Conservation (phyloP, 768 basidiomycete genomes). For the Clitopilus hobsonii region DNA sequence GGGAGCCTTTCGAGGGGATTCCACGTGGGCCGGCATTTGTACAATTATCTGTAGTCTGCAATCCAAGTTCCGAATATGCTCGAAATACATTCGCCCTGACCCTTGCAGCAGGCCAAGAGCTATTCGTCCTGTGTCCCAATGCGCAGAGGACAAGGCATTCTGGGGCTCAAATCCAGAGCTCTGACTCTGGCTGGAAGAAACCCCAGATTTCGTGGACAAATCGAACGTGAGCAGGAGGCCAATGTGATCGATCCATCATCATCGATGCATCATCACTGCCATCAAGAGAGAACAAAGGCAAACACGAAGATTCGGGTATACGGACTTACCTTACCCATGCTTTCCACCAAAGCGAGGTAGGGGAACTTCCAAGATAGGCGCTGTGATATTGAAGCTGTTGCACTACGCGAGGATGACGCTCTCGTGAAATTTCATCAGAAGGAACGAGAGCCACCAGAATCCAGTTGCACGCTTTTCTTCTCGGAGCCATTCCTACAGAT, state of each 20-base stretch:
- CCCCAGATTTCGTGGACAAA: conserved; percentile 10
- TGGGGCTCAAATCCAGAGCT: conserved; percentile 3
- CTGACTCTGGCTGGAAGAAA: conserved; percentile 13
- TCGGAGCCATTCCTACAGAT: background rate
- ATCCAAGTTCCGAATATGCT: background rate
- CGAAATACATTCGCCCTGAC: conserved; percentile 22
- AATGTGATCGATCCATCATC: conserved; percentile 6
- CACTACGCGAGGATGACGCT: conserved; percentile 3
- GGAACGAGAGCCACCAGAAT: conserved; percentile 3
- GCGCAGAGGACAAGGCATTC: background rate
- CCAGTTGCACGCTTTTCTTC: background rate
- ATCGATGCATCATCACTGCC: conserved; percentile 18
- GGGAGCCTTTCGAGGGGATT: background rate
- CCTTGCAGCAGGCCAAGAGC: background rate
- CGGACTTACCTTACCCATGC: conserved; percentile 13
- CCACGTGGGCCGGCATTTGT: background rate
- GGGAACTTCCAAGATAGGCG: conserved; percentile 36
- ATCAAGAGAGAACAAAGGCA: conserved; percentile 17
- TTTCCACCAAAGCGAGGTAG: conserved; percentile 16
- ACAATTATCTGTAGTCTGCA: background rate
- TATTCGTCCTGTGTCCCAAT: too few relatives aligned
- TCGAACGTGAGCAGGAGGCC: conserved; percentile 2
- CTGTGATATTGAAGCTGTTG: conserved; percentile 40
- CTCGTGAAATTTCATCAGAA: conserved; percentile 22
- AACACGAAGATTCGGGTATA: conserved; percentile 14